A percentile compares a stretch with the other conserved stretches of the same genome.
Evolutionary conservation across 129 eudicot species (phyloP).

Genomic region (Arctium lappa): DNA sequence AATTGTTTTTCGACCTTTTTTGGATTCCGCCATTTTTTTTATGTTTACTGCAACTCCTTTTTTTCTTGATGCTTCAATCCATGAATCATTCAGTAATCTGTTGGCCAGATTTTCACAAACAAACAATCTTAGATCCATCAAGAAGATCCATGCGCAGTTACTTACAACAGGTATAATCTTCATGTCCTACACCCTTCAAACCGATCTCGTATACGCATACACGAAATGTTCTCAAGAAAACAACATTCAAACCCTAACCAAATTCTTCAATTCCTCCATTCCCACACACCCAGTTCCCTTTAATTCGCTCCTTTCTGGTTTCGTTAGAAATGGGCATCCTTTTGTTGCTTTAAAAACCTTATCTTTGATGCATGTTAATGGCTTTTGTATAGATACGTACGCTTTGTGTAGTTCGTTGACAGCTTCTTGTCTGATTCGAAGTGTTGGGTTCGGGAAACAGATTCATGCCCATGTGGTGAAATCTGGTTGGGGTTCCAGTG

Average conservation of each 20-base stretch:
- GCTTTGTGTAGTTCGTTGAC: constrained; percentile 69
- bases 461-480: constrained; percentile 53
- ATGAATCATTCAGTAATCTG: constrained; percentile 14
- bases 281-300: constrained; percentile 62
- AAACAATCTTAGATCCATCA: constrained; percentile 41
- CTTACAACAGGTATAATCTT: constrained; percentile 48
- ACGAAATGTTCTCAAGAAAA: constrained; percentile 19
- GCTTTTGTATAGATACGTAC: constrained; percentile 53
- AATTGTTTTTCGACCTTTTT: not conserved
- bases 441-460: constrained; percentile 45
- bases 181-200: constrained; percentile 42
- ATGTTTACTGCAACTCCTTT: constrained; percentile 10
- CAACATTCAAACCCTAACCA: constrained; percentile 38
- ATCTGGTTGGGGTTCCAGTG: constrained; percentile 76
- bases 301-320: constrained; percentile 48
- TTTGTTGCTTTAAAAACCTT: constrained; percentile 49
- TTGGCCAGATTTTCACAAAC: constrained; percentile 34
- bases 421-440: constrained; percentile 34
- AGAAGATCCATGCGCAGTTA: constrained; percentile 45
- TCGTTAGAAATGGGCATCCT: constrained; percentile 46
- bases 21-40: not conserved
- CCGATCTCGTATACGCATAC: constrained; percentile 47
- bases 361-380: constrained; percentile 60
- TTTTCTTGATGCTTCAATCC: constrained; percentile 18
- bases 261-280: constrained; percentile 47